These are phyloP conservation scores for Stellera chamaejasme DNA, from an alignment of 345 rosid genomes.

Conservation along the genomic window DNA sequence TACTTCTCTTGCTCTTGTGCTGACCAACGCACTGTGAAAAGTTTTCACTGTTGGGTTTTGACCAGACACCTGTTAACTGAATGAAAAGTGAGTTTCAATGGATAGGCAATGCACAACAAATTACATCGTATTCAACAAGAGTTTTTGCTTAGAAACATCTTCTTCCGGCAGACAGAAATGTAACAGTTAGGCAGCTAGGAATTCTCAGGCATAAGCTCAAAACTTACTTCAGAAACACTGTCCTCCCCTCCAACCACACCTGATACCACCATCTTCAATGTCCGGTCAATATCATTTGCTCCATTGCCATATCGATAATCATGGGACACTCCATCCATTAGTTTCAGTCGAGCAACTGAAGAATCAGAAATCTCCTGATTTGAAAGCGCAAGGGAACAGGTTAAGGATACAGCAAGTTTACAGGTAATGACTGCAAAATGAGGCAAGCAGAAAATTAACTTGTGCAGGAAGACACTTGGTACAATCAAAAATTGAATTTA, in stretches of 20 bases:
- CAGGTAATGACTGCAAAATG: no score
- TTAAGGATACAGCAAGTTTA: neutral
- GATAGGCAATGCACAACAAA: neutral
- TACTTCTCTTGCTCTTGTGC: conserved; percentile 59
- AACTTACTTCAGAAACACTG: conserved; percentile 47
- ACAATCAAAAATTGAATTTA: neutral
- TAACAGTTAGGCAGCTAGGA: neutral
- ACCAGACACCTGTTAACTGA: conserved; percentile 82
- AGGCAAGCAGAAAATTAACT: neutral
- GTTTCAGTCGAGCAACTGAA: conserved; percentile 21
- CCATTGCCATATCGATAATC: conserved; percentile 30
- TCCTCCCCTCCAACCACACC: conserved; percentile 20
- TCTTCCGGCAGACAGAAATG: conserved; percentile 1
- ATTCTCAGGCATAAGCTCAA: conserved; percentile 3
- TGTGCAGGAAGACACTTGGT: neutral
- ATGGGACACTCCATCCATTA: conserved; percentile 29
- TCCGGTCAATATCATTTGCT: conserved; percentile 38
- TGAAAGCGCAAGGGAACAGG: neutral
- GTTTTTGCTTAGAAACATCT: neutral
- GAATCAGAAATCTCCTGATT: conserved; percentile 34
- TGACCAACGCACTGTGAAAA: conserved; percentile 65
- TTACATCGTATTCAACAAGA: neutral
- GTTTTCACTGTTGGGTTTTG: conserved; percentile 72
- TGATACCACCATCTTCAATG: conserved; percentile 34
- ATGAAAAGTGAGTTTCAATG: conserved; percentile 17